Evolutionary conservation across 2,329 filamentous ascomycete species (phyloP).

Genomic region (Sclerotinia sclerotiorum): DNA sequence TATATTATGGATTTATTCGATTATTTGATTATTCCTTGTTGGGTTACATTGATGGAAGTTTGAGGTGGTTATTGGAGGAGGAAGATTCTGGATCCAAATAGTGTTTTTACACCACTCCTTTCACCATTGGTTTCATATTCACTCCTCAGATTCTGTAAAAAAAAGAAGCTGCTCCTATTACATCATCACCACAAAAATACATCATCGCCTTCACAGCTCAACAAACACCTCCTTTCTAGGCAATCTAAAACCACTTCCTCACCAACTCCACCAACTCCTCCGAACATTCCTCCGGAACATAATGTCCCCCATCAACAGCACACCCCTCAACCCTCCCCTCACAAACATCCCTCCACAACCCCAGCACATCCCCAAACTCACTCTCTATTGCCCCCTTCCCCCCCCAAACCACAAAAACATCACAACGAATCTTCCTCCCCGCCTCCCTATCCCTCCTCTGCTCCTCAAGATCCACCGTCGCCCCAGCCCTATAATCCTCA

Average conservation of each 20-base stretch:
- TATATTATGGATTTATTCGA: too few relatives aligned
- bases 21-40: too few relatives aligned
- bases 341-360: slow-evolving; percentile 52
- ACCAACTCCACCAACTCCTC: slow-evolving; percentile 47
- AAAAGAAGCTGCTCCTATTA: too few relatives aligned
- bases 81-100: too few relatives aligned
- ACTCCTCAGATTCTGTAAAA: too few relatives aligned
- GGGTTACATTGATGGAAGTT: too few relatives aligned
- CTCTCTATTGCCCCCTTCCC: slow-evolving; percentile 50
- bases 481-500: slow-evolving; percentile 56
- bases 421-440: slow-evolving; percentile 47
- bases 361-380: slow-evolving; percentile 47
- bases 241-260: slow-evolving; percentile 41
- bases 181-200: background rate
- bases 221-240: background rate
- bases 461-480: slow-evolving; percentile 53
- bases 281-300: slow-evolving; percentile 53
- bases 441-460: slow-evolving; percentile 47
- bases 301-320: slow-evolving; percentile 50
- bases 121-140: too few relatives aligned
- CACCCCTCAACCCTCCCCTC: slow-evolving; percentile 44
- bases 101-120: too few relatives aligned
- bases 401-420: slow-evolving; percentile 53
- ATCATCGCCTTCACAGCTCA: too few relatives aligned
- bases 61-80: too few relatives aligned